phyloP scores from a whole-genome alignment of 2,329 filamentous ascomycete genomes.

The Fusarium metavorans region DNA sequence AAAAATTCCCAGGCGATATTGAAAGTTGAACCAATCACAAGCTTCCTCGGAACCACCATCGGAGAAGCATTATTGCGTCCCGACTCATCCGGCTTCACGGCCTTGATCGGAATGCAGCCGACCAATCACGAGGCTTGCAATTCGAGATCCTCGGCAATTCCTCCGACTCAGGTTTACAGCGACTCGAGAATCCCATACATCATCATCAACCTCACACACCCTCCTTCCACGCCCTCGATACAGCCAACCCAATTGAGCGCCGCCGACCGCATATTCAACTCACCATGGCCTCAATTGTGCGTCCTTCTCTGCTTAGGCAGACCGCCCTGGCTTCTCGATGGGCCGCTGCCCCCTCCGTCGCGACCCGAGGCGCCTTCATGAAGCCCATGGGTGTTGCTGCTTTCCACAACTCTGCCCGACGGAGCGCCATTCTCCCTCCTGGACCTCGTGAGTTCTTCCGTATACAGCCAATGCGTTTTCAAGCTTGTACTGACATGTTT shows the following conservation, averaged over 20 bases:
- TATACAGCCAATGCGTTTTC: too few relatives aligned
- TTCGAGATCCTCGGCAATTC: constrained; percentile 66
- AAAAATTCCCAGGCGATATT: constrained; percentile 46
- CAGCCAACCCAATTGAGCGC: constrained; percentile 45
- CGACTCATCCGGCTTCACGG: constrained; percentile 42
- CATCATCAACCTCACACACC: constrained; percentile 37
- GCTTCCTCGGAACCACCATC: background rate
- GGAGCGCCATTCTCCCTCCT: constrained; percentile 85
- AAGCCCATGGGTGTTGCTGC: constrained; percentile 72
- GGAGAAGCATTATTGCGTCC: constrained; percentile 47
- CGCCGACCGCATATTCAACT: constrained; percentile 32
- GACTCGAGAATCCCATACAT: constrained; percentile 32
- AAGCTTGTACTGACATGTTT: constrained; percentile 56
- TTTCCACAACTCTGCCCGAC: constrained; percentile 86
- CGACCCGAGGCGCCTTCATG: constrained; percentile 51
- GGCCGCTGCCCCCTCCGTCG: constrained; percentile 51
- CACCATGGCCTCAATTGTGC: constrained; percentile 69
- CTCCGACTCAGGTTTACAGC: constrained; percentile 38
- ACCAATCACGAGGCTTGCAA: constrained; percentile 60
- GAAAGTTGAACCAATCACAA: constrained; percentile 47
- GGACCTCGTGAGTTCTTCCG: constrained; percentile 77
- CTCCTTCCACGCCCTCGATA: constrained; percentile 29
- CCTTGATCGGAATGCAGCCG: constrained; percentile 41
- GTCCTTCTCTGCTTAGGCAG: constrained; percentile 68
- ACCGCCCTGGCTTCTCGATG: constrained; percentile 56